These are phyloP conservation scores for Pythium rishiriense DNA, from an alignment of 352 stramenopile genomes.

Conservation along the genomic window DNA sequence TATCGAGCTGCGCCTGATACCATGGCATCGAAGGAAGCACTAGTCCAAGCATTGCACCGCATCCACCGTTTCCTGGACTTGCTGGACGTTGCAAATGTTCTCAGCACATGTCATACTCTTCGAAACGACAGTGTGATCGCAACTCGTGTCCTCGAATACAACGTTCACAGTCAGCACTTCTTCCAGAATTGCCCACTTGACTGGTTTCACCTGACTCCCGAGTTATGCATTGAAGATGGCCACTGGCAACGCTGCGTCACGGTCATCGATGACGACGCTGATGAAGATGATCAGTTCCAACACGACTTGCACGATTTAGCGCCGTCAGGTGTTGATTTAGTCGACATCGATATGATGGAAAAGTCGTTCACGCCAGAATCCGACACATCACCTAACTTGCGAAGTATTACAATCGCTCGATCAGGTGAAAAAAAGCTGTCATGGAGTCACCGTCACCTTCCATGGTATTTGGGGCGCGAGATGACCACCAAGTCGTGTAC, in stretches of 20 bases:
- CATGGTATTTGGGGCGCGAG: background rate
- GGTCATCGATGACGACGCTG: background rate
- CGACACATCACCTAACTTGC: background rate
- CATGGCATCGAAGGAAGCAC: no score
- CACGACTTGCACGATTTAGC: background rate
- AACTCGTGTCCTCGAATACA: constrained; percentile 1
- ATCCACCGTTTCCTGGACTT: constrained; percentile 10
- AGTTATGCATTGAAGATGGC: constrained; percentile 6
- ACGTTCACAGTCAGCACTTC: constrained; percentile 10
- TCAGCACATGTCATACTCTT: background rate
- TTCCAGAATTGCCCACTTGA: constrained; percentile 4
- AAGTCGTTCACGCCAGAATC: background rate
- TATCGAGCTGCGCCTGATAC: no score
- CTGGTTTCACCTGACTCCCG: constrained; percentile 8
- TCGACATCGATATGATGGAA: background rate
- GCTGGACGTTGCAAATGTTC: background rate
- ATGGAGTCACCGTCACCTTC: background rate
- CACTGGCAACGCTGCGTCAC: constrained; percentile 1
- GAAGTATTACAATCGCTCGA: background rate
- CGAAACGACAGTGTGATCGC: background rate
- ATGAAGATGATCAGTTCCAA: no score
- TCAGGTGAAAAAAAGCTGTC: background rate
- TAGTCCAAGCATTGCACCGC: background rate
- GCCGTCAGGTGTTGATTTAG: background rate
- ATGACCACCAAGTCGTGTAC: background rate